A percentile compares a stretch with the other conserved stretches of the same genome.
phyloP scores from a whole-genome alignment of 208 protist species.

The Leishmania amazonensis region DNA sequence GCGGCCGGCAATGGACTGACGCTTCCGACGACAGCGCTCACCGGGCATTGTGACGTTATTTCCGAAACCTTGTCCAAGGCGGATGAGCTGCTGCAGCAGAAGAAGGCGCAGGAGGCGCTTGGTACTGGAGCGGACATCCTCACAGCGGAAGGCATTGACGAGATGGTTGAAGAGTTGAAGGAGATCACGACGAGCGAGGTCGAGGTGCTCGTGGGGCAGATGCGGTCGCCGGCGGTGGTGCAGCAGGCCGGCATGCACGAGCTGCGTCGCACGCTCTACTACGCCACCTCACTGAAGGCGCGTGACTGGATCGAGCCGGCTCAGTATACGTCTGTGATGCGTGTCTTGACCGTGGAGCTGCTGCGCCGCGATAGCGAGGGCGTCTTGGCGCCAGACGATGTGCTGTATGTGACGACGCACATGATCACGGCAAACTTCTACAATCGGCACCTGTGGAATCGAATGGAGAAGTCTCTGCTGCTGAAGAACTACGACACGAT shows the following conservation, averaged over 20 bases:
- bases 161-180: conserved; percentile 82
- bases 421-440: conserved; percentile 88
- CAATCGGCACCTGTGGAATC: conserved; percentile 89
- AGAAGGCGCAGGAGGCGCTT: conserved; percentile 72
- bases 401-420: conserved; percentile 86
- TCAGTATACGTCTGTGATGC: conserved; percentile 79
- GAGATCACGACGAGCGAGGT: conserved; percentile 61
- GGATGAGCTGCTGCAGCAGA: conserved; percentile 79
- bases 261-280: conserved; percentile 85
- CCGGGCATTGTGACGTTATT: conserved; percentile 77
- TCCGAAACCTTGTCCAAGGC: conserved; percentile 84
- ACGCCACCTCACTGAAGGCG: conserved; percentile 73
- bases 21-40: conserved; percentile 71
- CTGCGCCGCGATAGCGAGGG: conserved; percentile 83
- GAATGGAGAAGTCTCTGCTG: conserved; percentile 69
- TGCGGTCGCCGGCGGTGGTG: conserved; percentile 58
- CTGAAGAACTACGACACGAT: conserved; percentile 68
- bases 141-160: conserved; percentile 78
- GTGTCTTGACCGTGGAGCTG: conserved; percentile 79
- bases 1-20: conserved; percentile 45
- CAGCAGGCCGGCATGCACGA: conserved; percentile 90
- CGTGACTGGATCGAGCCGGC: conserved; percentile 65
- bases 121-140: conserved; percentile 74
- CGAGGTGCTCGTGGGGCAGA: conserved; percentile 51
- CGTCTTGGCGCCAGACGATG: conserved; percentile 84